Evolutionary conservation across 495 filamentous ascomycete species (phyloP).

Genomic region (Neurospora sp.): DNA sequence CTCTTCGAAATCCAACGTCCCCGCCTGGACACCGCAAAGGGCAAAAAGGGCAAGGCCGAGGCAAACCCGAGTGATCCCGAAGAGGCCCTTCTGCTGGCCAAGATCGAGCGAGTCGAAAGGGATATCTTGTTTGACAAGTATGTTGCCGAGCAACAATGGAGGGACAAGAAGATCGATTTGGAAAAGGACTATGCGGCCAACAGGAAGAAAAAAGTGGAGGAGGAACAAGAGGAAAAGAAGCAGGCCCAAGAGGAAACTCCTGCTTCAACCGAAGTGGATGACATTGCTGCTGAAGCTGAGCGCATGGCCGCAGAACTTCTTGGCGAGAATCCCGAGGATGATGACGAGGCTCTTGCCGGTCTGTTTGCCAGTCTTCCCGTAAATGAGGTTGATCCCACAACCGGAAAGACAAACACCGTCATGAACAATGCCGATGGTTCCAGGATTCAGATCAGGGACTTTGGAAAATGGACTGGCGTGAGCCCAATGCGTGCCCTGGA

Average conservation of each 20-base stretch:
- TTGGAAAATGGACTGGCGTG: conserved; percentile 69
- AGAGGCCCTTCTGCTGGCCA: conserved; percentile 53
- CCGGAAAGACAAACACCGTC: conserved; percentile 42
- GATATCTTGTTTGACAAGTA: conserved; percentile 79
- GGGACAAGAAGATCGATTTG: conserved; percentile 51
- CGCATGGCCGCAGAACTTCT: conserved; percentile 41
- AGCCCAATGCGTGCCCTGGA: conserved; percentile 66
- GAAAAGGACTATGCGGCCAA: conserved; percentile 43
- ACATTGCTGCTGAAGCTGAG: conserved; percentile 39
- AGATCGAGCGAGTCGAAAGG: conserved; percentile 65
- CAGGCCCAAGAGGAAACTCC: conserved; percentile 11
- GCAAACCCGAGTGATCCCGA: conserved; percentile 32
- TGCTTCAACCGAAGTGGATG: conserved; percentile 29
- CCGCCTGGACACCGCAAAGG: conserved; percentile 36
- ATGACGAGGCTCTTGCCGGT: conserved; percentile 43
- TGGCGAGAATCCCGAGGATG: conserved; percentile 40
- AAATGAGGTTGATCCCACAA: conserved; percentile 43
- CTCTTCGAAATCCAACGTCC: conserved; percentile 68
- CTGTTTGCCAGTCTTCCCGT: conserved; percentile 63
- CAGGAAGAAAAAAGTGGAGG: conserved; percentile 26
- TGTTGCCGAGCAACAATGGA: conserved; percentile 69
- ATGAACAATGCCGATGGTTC: conserved; percentile 39
- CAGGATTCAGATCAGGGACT: conserved; percentile 59
- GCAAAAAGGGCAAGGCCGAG: conserved; percentile 24
- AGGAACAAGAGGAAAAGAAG: conserved; percentile 16